phyloP scores from a whole-genome alignment of 345 rosid species.

The Hibiscus syriacus region DNA sequence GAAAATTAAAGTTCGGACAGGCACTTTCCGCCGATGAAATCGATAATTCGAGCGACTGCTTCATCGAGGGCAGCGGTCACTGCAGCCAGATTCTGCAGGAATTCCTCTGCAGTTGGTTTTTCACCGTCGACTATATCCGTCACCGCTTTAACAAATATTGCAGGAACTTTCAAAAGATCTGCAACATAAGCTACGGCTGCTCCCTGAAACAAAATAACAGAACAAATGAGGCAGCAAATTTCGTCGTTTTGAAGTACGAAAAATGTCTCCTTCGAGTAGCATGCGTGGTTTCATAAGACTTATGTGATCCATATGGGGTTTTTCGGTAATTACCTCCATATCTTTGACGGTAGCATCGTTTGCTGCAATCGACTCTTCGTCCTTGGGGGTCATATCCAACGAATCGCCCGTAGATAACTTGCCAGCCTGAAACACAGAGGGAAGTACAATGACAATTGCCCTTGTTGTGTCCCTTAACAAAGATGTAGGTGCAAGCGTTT shows the following conservation, averaged over 20 bases:
- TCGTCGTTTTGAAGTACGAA: not conserved
- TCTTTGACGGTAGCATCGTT: conserved; percentile 83
- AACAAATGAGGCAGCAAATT: not conserved
- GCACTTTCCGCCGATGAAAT: no score
- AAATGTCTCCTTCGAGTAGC: not conserved
- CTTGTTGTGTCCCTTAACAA: not conserved
- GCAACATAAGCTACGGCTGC: conserved; percentile 85
- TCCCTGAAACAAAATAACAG: conserved; percentile 36
- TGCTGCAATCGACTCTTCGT: conserved; percentile 57
- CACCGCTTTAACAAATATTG: conserved; percentile 75
- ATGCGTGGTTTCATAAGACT: not conserved
- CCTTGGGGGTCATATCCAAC: conserved; percentile 72
- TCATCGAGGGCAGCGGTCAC: no score
- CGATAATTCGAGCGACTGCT: no score
- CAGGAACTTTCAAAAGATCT: conserved; percentile 74
- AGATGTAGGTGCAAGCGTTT: not conserved
- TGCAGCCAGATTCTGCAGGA: no score
- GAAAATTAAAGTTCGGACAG: no score
- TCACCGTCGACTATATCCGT: conserved; percentile 75
- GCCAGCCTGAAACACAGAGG: conserved; percentile 46
- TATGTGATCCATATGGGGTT: no score
- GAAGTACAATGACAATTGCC: not conserved
- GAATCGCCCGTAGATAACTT: conserved; percentile 93
- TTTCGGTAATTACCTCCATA: conserved; percentile 68
- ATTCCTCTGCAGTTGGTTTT: no score